Evolutionary conservation across 2,329 filamentous ascomycete genomes (phyloP).

Genomic region (Pyrenophora teres): DNA sequence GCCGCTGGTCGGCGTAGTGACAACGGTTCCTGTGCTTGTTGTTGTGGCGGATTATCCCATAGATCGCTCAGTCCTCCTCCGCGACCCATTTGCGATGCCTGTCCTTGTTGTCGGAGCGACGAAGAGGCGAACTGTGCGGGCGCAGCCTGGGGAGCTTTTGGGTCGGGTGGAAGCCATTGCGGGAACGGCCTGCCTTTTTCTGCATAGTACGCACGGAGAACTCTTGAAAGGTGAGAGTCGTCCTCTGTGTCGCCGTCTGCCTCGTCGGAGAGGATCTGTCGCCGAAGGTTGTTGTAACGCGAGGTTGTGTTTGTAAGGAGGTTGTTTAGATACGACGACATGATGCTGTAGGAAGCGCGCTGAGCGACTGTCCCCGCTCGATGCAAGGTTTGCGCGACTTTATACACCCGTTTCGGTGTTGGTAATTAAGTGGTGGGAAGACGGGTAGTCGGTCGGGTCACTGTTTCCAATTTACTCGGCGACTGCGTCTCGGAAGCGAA

Average conservation of each 20-base stretch:
- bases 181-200: constrained; percentile 85
- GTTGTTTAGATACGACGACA: constrained; percentile 79
- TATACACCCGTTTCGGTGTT: constrained; percentile 3
- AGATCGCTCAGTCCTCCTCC: constrained; percentile 62
- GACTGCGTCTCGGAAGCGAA: constrained; percentile 14
- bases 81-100: constrained; percentile 32
- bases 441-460: constrained; percentile 10
- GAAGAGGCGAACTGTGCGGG: constrained; percentile 58
- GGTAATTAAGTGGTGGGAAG: constrained; percentile 7
- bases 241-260: constrained; percentile 68
- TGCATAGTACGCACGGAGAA: constrained; percentile 88
- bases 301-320: constrained; percentile 63
- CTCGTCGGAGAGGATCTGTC: constrained; percentile 68
- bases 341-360: constrained; percentile 16
- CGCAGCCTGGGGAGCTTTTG: constrained; percentile 66
- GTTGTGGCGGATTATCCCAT: constrained; percentile 57
- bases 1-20: constrained; percentile 53
- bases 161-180: constrained; percentile 85
- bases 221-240: constrained; percentile 92
- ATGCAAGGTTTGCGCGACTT: background rate
- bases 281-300: constrained; percentile 62
- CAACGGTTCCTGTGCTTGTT: constrained; percentile 47
- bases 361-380: background rate
- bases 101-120: constrained; percentile 42
- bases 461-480: constrained; percentile 21